Conservation (phyloP, 441 rosid genomes). For the Bruguiera hainesii region DNA sequence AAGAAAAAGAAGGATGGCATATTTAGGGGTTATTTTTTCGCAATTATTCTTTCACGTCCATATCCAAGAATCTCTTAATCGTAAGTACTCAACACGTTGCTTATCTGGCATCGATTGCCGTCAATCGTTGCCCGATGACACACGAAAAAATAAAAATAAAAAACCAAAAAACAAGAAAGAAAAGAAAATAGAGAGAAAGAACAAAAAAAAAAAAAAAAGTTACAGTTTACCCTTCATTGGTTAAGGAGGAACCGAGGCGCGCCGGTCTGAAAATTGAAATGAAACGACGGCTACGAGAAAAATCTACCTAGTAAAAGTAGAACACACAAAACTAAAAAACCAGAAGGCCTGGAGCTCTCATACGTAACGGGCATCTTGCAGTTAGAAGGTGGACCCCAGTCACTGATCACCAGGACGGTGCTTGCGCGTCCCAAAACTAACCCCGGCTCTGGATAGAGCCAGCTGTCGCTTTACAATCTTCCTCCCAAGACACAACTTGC, state of each 20-base stretch:
- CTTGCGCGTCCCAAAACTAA: conserved; percentile 23
- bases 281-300: conserved; percentile 10
- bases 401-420: conserved; percentile 42
- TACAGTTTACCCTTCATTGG: too few species aligned
- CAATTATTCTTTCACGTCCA: neutral
- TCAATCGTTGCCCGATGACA: neutral
- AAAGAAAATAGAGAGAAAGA: too few species aligned
- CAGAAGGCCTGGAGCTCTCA: conserved; percentile 13
- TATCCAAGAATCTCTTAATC: conserved; percentile 12
- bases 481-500: neutral
- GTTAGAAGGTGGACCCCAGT: conserved; percentile 12
- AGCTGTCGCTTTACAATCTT: conserved; percentile 22
- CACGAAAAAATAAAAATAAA: too few species aligned
- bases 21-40: conserved; percentile 14
- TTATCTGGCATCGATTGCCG: conserved; percentile 7
- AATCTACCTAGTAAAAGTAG: neutral
- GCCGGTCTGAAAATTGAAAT: neutral
- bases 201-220: too few species aligned
- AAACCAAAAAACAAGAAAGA: too few species aligned
- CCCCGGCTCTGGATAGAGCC: conserved; percentile 21
- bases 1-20: neutral
- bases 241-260: neutral
- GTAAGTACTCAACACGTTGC: conserved; percentile 15
- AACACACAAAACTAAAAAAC: too few species aligned
- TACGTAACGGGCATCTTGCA: conserved; percentile 20